Percentiles rank a stretch among this genome's conserved stretches.
Conservation (phyloP, 306 rosid species). For the Cucurbita ficifolia region DNA sequence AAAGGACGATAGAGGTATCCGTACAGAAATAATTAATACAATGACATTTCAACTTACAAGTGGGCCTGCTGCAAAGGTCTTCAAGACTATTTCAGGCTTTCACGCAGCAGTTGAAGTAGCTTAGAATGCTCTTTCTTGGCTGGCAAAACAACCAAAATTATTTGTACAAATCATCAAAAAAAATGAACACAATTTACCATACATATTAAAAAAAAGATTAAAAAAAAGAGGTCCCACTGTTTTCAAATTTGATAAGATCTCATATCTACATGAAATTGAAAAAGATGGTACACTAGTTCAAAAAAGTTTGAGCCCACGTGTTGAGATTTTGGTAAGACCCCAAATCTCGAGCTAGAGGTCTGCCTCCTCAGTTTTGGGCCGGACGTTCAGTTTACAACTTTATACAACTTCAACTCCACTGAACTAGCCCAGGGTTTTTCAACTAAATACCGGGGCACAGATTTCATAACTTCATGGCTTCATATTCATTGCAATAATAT, state of each 20-base stretch:
- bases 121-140: constrained; percentile 63
- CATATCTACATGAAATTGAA: neutral
- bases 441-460: neutral
- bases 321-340: neutral
- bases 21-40: neutral
- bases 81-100: constrained; percentile 36
- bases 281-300: neutral
- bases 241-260: neutral
- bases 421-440: neutral
- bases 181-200: neutral
- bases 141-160: constrained; percentile 9
- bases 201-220: neutral
- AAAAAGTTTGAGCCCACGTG: neutral
- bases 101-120: constrained; percentile 88
- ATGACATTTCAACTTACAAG: neutral
- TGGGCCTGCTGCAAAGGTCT: neutral
- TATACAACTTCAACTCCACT: neutral
- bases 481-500: neutral
- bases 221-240: neutral
- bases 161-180: neutral
- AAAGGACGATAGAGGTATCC: neutral
- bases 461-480: neutral
- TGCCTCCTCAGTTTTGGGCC: neutral
- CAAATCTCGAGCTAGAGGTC: neutral
- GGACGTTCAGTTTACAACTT: neutral